Conservation (phyloP, 2,329 filamentous ascomycete species). For the Fusarium sp. region DNA sequence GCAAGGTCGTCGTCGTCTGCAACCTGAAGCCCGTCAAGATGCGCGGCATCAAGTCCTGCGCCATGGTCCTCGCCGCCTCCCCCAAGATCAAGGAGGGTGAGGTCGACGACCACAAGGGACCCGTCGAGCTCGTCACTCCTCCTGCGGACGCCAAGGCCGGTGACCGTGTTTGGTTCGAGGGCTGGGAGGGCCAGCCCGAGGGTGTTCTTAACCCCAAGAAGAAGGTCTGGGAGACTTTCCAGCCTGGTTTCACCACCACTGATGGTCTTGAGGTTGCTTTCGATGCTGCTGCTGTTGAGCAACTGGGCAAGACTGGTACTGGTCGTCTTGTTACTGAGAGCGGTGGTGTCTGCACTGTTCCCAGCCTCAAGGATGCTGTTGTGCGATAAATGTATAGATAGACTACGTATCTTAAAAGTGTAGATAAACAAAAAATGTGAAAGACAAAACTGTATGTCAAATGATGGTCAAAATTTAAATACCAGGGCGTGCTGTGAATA, state of each 20-base stretch:
- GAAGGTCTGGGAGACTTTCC: conserved; percentile 98
- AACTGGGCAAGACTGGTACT: conserved; percentile 75
- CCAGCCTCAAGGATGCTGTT: conserved; percentile 80
- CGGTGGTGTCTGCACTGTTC: conserved; percentile 85
- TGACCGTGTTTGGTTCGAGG: conserved; percentile 91
- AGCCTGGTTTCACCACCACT: conserved; percentile 95
- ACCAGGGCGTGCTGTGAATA: too few relatives aligned
- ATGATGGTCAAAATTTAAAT: not conserved
- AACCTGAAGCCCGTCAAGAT: conserved; percentile 99
- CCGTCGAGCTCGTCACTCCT: conserved; percentile 90
- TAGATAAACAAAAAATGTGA: conserved; percentile 26
- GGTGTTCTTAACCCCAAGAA: conserved; percentile 97
- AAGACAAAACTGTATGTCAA: not conserved
- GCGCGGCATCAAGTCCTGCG: conserved; percentile 81
- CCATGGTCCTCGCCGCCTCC: conserved; percentile 96
- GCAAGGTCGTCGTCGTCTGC: conserved; percentile 94
- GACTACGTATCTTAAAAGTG: not conserved
- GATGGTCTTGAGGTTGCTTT: conserved; percentile 85
- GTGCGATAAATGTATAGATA: conserved; percentile 73
- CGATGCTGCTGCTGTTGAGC: conserved; percentile 80
- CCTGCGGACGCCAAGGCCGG: conserved; percentile 83
- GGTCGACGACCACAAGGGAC: conserved; percentile 81
- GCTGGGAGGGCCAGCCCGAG: conserved; percentile 94
- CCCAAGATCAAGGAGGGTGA: conserved; percentile 85
- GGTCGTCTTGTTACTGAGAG: conserved; percentile 79